A percentile compares a stretch with the other conserved stretches of the same genome.
Evolutionary conservation across 2,329 filamentous ascomycete genomes (phyloP).

Genomic region (Colletotrichum siamense): DNA sequence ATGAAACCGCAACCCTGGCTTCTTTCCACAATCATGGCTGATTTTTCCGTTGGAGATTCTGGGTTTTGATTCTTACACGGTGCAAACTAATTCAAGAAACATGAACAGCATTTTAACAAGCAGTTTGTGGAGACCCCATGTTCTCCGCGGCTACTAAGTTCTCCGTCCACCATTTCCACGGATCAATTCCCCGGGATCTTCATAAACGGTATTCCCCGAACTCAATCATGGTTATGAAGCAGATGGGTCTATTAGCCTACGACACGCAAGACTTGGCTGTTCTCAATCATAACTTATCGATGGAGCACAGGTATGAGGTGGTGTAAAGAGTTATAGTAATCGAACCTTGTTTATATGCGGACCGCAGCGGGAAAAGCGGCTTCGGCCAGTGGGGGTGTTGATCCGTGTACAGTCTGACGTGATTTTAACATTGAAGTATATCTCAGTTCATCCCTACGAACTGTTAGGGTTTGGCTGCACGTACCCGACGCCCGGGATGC

Average conservation of each 20-base stretch:
- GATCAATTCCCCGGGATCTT: background rate
- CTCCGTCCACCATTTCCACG: background rate
- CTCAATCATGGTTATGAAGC: background rate
- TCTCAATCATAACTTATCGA: background rate
- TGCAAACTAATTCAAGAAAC: background rate
- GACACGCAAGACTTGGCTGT: background rate
- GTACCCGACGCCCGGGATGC: background rate
- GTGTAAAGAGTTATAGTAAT: background rate
- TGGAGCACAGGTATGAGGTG: background rate
- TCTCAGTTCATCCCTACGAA: background rate
- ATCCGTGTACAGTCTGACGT: background rate
- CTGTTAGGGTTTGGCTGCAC: background rate
- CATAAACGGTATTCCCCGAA: background rate
- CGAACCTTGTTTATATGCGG: background rate
- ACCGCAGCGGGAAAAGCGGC: background rate
- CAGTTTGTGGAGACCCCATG: background rate
- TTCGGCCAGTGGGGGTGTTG: background rate
- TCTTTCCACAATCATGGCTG: background rate
- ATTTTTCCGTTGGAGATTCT: background rate
- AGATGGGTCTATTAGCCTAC: background rate
- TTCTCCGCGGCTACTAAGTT: background rate
- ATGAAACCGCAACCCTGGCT: background rate
- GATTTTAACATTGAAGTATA: background rate
- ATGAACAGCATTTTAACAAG: background rate
- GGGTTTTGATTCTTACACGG: background rate